Percentiles rank a stretch among this genome's conserved stretches.
Evolutionary conservation across 768 basidiomycete species (phyloP).

Genomic region (Epithele typhae): DNA sequence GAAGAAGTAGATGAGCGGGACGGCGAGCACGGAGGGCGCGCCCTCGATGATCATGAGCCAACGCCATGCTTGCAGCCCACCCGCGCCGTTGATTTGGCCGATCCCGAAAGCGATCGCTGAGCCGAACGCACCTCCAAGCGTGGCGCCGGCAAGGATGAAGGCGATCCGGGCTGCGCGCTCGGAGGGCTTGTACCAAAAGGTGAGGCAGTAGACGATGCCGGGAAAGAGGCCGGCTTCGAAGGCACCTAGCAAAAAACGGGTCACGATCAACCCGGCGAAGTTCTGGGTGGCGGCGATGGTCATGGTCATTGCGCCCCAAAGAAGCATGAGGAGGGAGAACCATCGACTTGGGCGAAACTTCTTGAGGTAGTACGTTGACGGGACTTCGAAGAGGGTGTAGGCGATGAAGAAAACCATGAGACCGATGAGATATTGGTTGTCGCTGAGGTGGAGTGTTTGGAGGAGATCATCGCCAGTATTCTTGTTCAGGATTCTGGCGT

Average conservation of each 20-base stretch:
- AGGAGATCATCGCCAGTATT: constrained; percentile 16
- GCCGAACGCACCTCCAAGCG: constrained; percentile 26
- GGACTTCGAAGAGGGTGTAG: constrained; percentile 19
- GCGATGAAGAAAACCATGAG: constrained; percentile 21
- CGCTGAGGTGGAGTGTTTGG: constrained; percentile 7
- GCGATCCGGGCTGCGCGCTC: constrained; percentile 26
- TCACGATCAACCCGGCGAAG: constrained; percentile 29
- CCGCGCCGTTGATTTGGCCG: constrained; percentile 23
- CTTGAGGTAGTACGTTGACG: constrained; percentile 34
- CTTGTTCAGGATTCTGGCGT: constrained; percentile 19
- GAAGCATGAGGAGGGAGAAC: constrained; percentile 36
- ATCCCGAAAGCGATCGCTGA: constrained; percentile 30
- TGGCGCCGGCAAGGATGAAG: constrained; percentile 28
- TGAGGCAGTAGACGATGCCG: constrained; percentile 38
- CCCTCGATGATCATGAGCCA: constrained; percentile 43
- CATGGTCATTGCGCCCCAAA: constrained; percentile 36
- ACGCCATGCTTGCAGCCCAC: constrained; percentile 24
- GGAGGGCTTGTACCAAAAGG: constrained; percentile 41
- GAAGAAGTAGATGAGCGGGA: constrained; percentile 5
- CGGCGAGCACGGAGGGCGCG: constrained; percentile 10
- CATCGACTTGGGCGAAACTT: constrained; percentile 32
- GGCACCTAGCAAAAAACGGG: constrained; percentile 39
- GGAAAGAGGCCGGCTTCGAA: constrained; percentile 43
- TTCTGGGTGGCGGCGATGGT: constrained; percentile 33
- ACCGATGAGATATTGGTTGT: constrained; percentile 17